Percentiles rank a stretch among this genome's conserved stretches.
phyloP scores from a whole-genome alignment of 768 basidiomycete genomes.

The Serendipita sp. region DNA sequence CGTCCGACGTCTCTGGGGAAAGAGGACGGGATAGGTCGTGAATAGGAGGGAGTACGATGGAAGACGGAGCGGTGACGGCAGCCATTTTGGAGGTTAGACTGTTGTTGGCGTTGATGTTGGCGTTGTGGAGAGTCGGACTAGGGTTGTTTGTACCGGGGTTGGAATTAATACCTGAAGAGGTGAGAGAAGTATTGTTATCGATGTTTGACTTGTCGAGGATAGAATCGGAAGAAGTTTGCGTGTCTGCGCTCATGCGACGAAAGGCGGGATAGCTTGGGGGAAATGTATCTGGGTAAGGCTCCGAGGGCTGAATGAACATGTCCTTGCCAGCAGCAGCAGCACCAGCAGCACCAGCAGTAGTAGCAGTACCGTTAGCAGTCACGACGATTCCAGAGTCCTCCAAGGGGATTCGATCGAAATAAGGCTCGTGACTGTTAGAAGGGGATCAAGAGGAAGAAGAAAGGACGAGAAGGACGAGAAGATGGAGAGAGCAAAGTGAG shows the following conservation, averaged over 20 bases:
- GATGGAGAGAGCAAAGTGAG: too few species aligned
- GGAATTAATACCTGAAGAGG: too few species aligned
- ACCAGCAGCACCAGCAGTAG: not conserved
- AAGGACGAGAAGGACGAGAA: too few species aligned
- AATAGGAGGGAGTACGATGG: constrained; percentile 20
- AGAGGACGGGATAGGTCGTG: constrained; percentile 41
- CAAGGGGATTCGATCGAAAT: not conserved
- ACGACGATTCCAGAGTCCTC: not conserved
- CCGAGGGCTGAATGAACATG: too few species aligned
- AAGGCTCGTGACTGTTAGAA: not conserved
- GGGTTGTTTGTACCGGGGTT: too few species aligned
- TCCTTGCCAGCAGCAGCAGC: not conserved
- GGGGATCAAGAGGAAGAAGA: too few species aligned
- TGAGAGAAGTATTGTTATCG: too few species aligned
- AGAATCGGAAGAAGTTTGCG: not conserved
- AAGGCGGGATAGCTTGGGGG: constrained; percentile 1
- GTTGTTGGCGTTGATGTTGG: not conserved
- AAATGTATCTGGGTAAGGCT: not conserved
- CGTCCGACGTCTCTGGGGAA: constrained; percentile 25
- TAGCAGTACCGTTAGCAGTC: not conserved
- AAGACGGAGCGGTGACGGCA: not conserved
- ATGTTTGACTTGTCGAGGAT: not conserved
- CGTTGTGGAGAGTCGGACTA: not conserved
- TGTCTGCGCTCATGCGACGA: constrained; percentile 5
- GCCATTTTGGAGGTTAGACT: not conserved